A percentile compares a stretch with the other conserved stretches of the same genome.
Conservation (phyloP, 495 filamentous ascomycete species). For the Pyronema omphalodes region DNA sequence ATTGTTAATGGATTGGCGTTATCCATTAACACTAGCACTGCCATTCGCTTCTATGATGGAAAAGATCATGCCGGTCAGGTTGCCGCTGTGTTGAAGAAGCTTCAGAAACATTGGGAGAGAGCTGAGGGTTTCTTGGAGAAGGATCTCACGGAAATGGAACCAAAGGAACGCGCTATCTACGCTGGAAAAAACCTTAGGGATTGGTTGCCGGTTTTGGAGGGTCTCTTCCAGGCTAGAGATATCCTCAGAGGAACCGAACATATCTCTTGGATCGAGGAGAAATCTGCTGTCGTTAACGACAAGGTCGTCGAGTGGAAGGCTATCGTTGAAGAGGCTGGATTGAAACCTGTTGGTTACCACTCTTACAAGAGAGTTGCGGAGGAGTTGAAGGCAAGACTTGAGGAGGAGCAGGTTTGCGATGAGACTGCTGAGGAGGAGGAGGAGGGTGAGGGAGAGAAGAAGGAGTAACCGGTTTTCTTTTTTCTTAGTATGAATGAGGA, state of each 20-base stretch:
- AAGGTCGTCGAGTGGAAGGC: slow-evolving; percentile 21
- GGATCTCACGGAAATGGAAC: not conserved
- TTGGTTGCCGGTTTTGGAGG: slow-evolving; percentile 16
- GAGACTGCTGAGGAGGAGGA: too few species aligned
- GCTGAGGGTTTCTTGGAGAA: slow-evolving; percentile 4
- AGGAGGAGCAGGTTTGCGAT: too few species aligned
- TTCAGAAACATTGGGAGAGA: slow-evolving; percentile 3
- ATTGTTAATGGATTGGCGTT: slow-evolving; percentile 10
- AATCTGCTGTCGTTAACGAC: slow-evolving; percentile 17
- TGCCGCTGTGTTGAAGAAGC: not conserved
- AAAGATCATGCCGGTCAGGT: slow-evolving; percentile 2
- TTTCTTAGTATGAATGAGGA: too few species aligned
- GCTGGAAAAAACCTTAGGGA: slow-evolving; percentile 1
- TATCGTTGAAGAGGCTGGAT: slow-evolving; percentile 3
- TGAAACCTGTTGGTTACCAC: not conserved
- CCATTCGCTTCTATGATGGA: slow-evolving; percentile 8
- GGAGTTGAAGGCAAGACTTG: not conserved
- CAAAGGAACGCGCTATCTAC: not conserved
- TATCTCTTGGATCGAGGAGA: slow-evolving; percentile 12
- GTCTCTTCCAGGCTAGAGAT: slow-evolving; percentile 12
- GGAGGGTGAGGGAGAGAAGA: too few species aligned
- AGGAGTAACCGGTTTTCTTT: too few species aligned
- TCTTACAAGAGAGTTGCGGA: not conserved
- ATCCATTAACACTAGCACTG: slow-evolving; percentile 8
- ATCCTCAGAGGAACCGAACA: slow-evolving; percentile 12